phyloP scores from a whole-genome alignment of 2,329 filamentous ascomycete species.

The Xylaria sp. region DNA sequence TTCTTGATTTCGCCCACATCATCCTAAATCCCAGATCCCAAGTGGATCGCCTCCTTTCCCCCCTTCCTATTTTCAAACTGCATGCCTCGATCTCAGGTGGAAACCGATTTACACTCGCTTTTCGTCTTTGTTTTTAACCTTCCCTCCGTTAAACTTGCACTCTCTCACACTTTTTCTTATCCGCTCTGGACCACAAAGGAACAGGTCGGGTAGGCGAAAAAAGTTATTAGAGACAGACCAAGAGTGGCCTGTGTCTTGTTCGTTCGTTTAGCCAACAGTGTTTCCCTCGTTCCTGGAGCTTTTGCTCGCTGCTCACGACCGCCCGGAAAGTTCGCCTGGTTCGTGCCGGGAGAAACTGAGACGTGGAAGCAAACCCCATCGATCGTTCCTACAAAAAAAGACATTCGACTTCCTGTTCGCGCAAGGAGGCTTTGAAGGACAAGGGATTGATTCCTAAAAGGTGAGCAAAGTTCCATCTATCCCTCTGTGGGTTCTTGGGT shows the following conservation, averaged over 20 bases:
- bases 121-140: slow-evolving; percentile 38
- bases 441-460: slow-evolving; percentile 23
- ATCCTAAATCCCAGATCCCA: slow-evolving; percentile 36
- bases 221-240: slow-evolving; percentile 37
- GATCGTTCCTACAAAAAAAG: slow-evolving; percentile 27
- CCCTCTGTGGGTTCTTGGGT: not conserved
- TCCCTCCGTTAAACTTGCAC: slow-evolving; percentile 36
- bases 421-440: slow-evolving; percentile 3
- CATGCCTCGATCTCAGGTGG: slow-evolving; percentile 39
- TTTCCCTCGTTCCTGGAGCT: slow-evolving; percentile 30
- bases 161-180: slow-evolving; percentile 33
- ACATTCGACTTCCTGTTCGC: slow-evolving; percentile 5
- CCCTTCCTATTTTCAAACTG: slow-evolving; percentile 39
- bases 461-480: slow-evolving; percentile 24
- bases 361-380: slow-evolving; percentile 29
- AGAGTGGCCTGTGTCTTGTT: slow-evolving; percentile 41
- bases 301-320: slow-evolving; percentile 19
- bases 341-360: slow-evolving; percentile 13
- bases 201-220: slow-evolving; percentile 33
- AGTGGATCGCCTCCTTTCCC: slow-evolving; percentile 38
- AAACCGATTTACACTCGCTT: slow-evolving; percentile 48
- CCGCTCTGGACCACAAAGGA: slow-evolving; percentile 34
- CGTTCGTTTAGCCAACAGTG: slow-evolving; percentile 41
- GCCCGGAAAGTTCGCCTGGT: slow-evolving; percentile 4
- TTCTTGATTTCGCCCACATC: slow-evolving; percentile 48